phyloP scores from a whole-genome alignment of 805 yeast species.

The Candida wancherniae region DNA sequence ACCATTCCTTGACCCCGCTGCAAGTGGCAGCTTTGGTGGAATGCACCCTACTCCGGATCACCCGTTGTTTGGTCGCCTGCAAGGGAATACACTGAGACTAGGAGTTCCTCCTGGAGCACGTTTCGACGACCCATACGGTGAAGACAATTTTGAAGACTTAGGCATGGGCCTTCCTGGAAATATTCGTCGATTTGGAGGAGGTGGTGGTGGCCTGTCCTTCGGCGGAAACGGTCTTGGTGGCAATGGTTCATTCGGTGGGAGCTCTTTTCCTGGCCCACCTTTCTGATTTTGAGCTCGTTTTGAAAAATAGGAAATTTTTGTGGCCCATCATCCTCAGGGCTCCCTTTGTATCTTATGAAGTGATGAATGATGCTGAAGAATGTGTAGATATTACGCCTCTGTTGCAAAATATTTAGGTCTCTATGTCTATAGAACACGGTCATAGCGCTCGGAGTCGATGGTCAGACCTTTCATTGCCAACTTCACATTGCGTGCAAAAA shows the following conservation, averaged over 20 bases:
- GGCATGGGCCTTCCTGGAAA: conserved; percentile 43
- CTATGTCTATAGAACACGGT: conserved; percentile 50
- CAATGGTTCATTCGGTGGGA: conserved; percentile 3
- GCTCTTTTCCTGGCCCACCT: conserved; percentile 3
- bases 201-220: not conserved
- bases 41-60: conserved; percentile 52
- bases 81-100: conserved; percentile 23
- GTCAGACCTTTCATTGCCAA: conserved; percentile 69
- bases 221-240: too few relatives aligned
- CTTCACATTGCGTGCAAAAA: conserved; percentile 54
- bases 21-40: conserved; percentile 36
- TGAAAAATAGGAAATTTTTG: not conserved
- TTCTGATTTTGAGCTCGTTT: not conserved
- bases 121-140: conserved; percentile 47
- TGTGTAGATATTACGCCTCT: too few relatives aligned
- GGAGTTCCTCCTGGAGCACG: conserved; percentile 47
- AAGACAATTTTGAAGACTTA: conserved; percentile 38
- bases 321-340: too few relatives aligned
- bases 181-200: conserved; percentile 8
- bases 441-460: conserved; percentile 56
- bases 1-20: conserved; percentile 42
- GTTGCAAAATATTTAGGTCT: too few relatives aligned
- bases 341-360: too few relatives aligned
- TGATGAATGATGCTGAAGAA: too few relatives aligned
- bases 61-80: conserved; percentile 42